Conservation (phyloP, 2,329 filamentous ascomycete species). For the Capronia coronata region DNA sequence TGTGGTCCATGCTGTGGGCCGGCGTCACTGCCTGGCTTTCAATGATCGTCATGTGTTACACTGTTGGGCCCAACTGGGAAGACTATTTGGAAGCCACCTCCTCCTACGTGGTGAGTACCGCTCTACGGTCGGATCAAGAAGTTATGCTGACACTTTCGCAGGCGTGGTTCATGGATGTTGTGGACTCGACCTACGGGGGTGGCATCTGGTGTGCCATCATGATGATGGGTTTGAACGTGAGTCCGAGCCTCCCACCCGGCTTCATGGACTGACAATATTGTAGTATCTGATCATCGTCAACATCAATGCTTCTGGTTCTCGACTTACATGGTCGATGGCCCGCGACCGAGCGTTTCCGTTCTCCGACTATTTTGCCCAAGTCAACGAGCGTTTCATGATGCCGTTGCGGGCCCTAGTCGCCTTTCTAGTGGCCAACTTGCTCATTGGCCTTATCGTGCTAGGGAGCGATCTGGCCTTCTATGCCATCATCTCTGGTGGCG, state of each 20-base stretch:
- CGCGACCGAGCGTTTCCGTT: conserved; percentile 58
- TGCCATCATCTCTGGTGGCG: conserved; percentile 22
- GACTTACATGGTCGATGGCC: conserved; percentile 33
- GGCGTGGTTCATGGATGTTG: conserved; percentile 33
- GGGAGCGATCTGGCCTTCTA: conserved; percentile 23
- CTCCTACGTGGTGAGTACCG: conserved; percentile 18
- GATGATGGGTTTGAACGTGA: conserved; percentile 26
- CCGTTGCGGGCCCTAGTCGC: conserved; percentile 39
- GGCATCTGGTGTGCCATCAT: conserved; percentile 23
- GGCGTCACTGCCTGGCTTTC: conserved; percentile 23
- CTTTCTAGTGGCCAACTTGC: conserved; percentile 21
- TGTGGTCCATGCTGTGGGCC: conserved; percentile 23
- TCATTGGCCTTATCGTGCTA: conserved; percentile 18
- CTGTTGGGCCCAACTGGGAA: conserved; percentile 22
- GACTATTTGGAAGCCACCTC: conserved; percentile 20
- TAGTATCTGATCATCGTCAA: conserved; percentile 25
- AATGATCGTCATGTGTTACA: conserved; percentile 24
- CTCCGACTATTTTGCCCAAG: conserved; percentile 45
- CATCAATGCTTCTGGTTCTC: conserved; percentile 23
- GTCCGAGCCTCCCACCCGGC: not conserved
- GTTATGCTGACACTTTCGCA: conserved; percentile 32
- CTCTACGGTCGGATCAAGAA: not conserved
- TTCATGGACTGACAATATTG: not conserved
- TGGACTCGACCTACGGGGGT: conserved; percentile 34
- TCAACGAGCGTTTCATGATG: conserved; percentile 51